These are phyloP conservation scores for Sarcodon aspratus DNA, from an alignment of 768 basidiomycete genomes.

Conservation along the genomic window DNA sequence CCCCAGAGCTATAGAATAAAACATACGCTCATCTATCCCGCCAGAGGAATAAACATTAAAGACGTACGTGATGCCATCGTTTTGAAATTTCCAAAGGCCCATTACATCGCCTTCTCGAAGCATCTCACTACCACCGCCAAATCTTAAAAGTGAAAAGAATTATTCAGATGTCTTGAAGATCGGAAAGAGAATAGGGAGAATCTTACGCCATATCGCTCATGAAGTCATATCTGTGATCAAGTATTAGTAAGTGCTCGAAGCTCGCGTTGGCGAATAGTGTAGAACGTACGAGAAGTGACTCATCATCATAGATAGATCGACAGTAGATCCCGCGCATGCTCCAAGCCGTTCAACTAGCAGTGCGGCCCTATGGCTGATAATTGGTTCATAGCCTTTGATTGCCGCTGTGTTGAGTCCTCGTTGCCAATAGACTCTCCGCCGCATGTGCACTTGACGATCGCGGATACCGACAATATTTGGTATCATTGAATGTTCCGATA, in stretches of 20 bases:
- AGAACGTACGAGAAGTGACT: constrained; percentile 25
- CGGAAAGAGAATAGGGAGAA: too few relatives aligned
- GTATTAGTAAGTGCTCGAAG: constrained; percentile 1
- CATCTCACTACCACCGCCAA: constrained; percentile 2
- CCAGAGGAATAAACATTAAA: not conserved
- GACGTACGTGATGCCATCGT: not conserved
- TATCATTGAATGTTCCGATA: too few relatives aligned
- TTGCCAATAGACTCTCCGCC: constrained; percentile 27
- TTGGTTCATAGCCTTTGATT: constrained; percentile 19
- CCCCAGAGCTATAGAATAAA: constrained; percentile 1
- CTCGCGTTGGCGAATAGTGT: not conserved
- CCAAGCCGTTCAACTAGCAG: constrained; percentile 16
- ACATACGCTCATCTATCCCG: not conserved
- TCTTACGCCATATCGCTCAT: constrained; percentile 5
- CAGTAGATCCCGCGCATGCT: constrained; percentile 1
- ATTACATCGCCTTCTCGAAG: constrained; percentile 1
- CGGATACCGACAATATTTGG: not conserved
- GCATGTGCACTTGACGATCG: constrained; percentile 11
- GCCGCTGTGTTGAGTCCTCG: constrained; percentile 23
- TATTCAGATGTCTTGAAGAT: too few relatives aligned
- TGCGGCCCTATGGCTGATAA: constrained; percentile 10
- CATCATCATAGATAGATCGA: constrained; percentile 25
- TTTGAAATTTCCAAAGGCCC: not conserved
- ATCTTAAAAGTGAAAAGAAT: not conserved
- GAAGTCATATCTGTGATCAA: constrained; percentile 6